These are phyloP conservation scores for Populus alba DNA, from an alignment of 345 rosid genomes.

Conservation along the genomic window DNA sequence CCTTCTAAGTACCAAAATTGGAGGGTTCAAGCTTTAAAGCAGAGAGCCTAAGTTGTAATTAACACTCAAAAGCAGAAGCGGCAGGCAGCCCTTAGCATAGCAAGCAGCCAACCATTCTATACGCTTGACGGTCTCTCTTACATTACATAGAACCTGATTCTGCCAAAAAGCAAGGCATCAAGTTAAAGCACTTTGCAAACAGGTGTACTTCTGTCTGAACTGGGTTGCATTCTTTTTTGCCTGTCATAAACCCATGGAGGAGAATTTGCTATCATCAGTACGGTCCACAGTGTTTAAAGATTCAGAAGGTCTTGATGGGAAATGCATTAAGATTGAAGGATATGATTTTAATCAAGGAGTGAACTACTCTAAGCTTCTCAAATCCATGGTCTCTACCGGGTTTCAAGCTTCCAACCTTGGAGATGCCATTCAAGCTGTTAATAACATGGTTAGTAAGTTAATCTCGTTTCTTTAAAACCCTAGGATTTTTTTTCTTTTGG, in stretches of 20 bases:
- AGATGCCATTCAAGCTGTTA: conserved; percentile 71
- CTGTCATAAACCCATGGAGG: conserved; percentile 29
- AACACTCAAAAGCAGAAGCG: neutral
- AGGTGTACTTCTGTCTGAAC: neutral
- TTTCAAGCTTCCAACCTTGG: conserved; percentile 98
- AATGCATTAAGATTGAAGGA: conserved; percentile 59
- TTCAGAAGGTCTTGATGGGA: conserved; percentile 69
- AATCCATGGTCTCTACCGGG: conserved; percentile 77
- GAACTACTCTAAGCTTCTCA: conserved; percentile 48
- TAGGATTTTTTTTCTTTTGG: neutral
- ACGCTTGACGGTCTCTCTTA: neutral
- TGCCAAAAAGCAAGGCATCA: neutral
- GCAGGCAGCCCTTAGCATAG: neutral
- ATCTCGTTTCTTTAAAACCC: neutral
- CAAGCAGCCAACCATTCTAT: neutral
- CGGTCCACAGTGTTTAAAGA: conserved; percentile 73
- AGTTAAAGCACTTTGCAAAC: neutral
- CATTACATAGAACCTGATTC: neutral
- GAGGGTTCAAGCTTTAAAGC: neutral
- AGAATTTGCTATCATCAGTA: conserved; percentile 42
- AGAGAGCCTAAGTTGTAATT: too few species aligned
- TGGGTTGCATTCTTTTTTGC: neutral
- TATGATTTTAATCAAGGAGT: conserved; percentile 81
- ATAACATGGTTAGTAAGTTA: conserved; percentile 62
- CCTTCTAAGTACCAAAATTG: neutral